A percentile compares a stretch with the other conserved stretches of the same genome.
These are phyloP conservation scores for Metarhizium humberi DNA, from an alignment of 2,329 filamentous ascomycete species.

Conservation along the genomic window DNA sequence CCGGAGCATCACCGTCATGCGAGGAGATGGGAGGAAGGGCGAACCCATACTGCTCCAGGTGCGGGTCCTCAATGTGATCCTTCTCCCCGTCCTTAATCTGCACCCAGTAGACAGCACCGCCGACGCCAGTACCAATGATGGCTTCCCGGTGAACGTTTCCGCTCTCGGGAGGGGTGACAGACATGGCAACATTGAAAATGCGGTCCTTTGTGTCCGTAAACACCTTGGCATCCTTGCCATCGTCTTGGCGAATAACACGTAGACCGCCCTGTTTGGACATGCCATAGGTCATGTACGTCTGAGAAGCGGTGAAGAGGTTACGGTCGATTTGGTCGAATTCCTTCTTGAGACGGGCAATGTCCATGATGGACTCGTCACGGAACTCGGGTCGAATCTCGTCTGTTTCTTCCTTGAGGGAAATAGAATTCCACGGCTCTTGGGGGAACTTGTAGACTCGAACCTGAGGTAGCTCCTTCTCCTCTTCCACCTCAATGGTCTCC, in stretches of 20 bases:
- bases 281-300: conserved; percentile 87
- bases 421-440: conserved; percentile 91
- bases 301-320: conserved; percentile 80
- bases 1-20: conserved; percentile 83
- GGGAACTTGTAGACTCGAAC: conserved; percentile 91
- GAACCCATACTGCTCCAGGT: conserved; percentile 78
- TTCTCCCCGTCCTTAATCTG: conserved; percentile 67
- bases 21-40: conserved; percentile 78
- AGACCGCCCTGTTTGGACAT: conserved; percentile 90
- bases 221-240: conserved; percentile 82
- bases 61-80: conserved; percentile 68
- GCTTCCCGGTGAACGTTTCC: conserved; percentile 58
- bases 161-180: conserved; percentile 52
- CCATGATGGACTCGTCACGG: conserved; percentile 73
- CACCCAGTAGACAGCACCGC: conserved; percentile 95
- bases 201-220: conserved; percentile 89
- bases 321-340: conserved; percentile 97
- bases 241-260: conserved; percentile 87
- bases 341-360: conserved; percentile 92
- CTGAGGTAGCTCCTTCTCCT: conserved; percentile 54
- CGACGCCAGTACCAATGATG: conserved; percentile 86
- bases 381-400: conserved; percentile 53
- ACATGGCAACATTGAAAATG: conserved; percentile 88
- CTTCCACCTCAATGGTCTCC: conserved; percentile 54
- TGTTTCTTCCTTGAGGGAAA: conserved; percentile 57